Conservation (phyloP, 306 rosid genomes). For the Abrus precatorius region DNA sequence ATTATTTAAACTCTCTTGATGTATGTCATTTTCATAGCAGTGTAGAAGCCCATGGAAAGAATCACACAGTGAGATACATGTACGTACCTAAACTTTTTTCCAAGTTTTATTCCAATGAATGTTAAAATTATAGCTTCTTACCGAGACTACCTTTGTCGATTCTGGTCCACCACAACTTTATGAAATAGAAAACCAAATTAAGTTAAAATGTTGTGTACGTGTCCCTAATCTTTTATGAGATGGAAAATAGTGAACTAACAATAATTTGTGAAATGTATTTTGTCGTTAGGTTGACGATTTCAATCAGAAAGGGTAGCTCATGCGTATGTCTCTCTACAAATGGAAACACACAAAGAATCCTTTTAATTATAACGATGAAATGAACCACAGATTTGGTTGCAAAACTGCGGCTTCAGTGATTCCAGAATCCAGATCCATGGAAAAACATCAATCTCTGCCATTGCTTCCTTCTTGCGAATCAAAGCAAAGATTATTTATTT, state of each 20-base stretch:
- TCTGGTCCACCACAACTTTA: not conserved
- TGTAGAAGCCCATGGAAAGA: too few relatives aligned
- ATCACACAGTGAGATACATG: not conserved
- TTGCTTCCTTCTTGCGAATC: not conserved
- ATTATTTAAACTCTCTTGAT: not conserved
- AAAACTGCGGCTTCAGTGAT: not conserved
- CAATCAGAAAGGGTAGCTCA: not conserved
- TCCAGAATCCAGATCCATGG: slow-evolving; percentile 6
- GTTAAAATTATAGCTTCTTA: not conserved
- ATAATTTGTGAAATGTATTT: not conserved
- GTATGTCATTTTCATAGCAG: too few relatives aligned
- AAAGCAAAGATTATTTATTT: not conserved
- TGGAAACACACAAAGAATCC: not conserved
- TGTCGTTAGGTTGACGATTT: not conserved
- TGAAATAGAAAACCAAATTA: slow-evolving; percentile 11
- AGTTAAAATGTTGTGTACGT: slow-evolving; percentile 29
- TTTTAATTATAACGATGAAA: not conserved
- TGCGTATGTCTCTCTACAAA: not conserved
- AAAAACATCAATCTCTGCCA: slow-evolving; percentile 18
- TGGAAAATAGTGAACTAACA: not conserved
- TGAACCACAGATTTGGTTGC: slow-evolving; percentile 23
- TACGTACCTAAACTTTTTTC: not conserved
- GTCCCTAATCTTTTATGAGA: not conserved
- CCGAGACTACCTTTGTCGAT: not conserved
- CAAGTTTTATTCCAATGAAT: not conserved